A percentile compares a stretch with the other conserved stretches of the same genome.
Conservation (phyloP, 1,139 yeast genomes). For the Zygosaccharomyces pseudobailii region DNA sequence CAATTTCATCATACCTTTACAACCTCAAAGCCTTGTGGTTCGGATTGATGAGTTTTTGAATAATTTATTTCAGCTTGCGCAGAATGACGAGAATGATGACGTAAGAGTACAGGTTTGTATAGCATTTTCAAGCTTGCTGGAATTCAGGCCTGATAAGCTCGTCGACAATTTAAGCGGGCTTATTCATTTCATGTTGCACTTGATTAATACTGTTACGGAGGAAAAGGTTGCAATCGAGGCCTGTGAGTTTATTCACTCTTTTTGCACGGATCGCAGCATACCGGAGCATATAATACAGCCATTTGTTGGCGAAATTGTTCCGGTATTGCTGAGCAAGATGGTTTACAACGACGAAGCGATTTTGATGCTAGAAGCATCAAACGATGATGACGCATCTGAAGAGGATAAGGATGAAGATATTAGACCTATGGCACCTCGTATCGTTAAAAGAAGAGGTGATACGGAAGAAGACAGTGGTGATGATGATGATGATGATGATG, state of each 20-base stretch:
- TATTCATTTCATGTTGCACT: constrained; percentile 75
- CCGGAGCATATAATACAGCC: constrained; percentile 50
- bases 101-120: constrained; percentile 75
- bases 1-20: constrained; percentile 68
- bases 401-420: constrained; percentile 88
- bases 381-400: constrained; percentile 59
- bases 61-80: constrained; percentile 60
- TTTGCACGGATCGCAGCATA: constrained; percentile 58
- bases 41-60: constrained; percentile 62
- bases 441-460: constrained; percentile 47
- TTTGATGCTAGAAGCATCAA: constrained; percentile 57
- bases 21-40: constrained; percentile 59
- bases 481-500: constrained; percentile 31
- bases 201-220: constrained; percentile 52
- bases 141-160: constrained; percentile 75
- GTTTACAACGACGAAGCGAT: constrained; percentile 83
- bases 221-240: constrained; percentile 86
- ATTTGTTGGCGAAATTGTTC: constrained; percentile 59
- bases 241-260: constrained; percentile 79
- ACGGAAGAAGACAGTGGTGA: constrained; percentile 35
- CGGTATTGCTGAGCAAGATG: constrained; percentile 76
- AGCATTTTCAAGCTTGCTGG: constrained; percentile 69
- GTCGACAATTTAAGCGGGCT: constrained; percentile 81
- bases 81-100: constrained; percentile 48
- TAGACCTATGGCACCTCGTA: constrained; percentile 69